Percentiles rank a stretch among this genome's conserved stretches.
phyloP scores from a whole-genome alignment of 306 rosid species.

The Trifolium repens region DNA sequence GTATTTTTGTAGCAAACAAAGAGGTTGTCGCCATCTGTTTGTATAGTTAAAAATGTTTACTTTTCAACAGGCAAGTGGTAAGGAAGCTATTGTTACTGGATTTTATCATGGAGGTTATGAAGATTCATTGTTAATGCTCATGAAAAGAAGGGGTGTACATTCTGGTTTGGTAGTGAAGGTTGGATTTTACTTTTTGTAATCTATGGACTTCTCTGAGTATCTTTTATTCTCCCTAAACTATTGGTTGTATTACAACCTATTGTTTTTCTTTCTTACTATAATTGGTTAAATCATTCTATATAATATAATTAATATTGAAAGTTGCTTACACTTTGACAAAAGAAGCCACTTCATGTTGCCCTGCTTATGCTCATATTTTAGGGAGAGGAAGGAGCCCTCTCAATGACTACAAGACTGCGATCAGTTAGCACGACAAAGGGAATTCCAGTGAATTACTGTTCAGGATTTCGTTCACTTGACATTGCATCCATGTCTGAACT shows the following conservation, averaged over 20 bases:
- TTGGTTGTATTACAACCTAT: slow-evolving; percentile 28
- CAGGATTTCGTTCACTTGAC: slow-evolving; percentile 75
- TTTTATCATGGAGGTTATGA: slow-evolving; percentile 96
- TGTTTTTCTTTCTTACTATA: slow-evolving; percentile 14
- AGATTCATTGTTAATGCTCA: slow-evolving; percentile 89
- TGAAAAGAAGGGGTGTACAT: slow-evolving; percentile 96
- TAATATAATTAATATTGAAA: slow-evolving; percentile 27
- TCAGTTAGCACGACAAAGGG: slow-evolving; percentile 65
- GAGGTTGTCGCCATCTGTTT: neutral
- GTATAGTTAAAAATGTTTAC: slow-evolving; percentile 2
- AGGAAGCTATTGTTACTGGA: slow-evolving; percentile 91
- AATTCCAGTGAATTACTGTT: slow-evolving; percentile 90
- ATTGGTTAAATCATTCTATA: slow-evolving; percentile 27
- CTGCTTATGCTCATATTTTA: slow-evolving; percentile 47
- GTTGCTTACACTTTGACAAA: slow-evolving; percentile 26
- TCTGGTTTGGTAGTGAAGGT: slow-evolving; percentile 98
- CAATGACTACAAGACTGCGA: slow-evolving; percentile 90
- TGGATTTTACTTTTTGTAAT: slow-evolving; percentile 40
- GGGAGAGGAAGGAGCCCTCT: slow-evolving; percentile 99
- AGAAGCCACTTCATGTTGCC: slow-evolving; percentile 32
- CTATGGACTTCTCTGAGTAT: slow-evolving; percentile 23
- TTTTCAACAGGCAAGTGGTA: slow-evolving; percentile 76
- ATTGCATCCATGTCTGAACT: slow-evolving; percentile 55
- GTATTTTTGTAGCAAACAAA: slow-evolving; percentile 16
- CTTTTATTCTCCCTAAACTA: neutral